A percentile compares a stretch with the other conserved stretches of the same genome.
Evolutionary conservation across 2,329 filamentous ascomycete species (phyloP).

Genomic region (Dichotomopilus funicola): DNA sequence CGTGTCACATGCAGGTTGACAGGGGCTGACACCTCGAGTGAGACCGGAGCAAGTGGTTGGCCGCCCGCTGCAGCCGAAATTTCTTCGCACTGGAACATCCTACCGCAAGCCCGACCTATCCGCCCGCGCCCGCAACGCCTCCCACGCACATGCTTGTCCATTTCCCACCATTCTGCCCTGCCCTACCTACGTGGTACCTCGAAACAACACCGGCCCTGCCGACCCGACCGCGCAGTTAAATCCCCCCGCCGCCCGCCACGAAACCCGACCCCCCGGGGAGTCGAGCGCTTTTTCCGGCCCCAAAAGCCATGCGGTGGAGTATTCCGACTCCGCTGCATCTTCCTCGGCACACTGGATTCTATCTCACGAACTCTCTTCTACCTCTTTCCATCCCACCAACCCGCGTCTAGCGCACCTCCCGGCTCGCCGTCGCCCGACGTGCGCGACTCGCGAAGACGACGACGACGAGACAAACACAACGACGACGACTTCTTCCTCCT

Average conservation of each 20-base stretch:
- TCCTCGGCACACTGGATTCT: constrained; percentile 49
- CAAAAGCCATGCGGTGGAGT: constrained; percentile 48
- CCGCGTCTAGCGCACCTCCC: constrained; percentile 19
- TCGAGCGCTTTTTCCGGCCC: neutral
- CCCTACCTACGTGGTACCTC: too few relatives aligned
- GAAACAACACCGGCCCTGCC: neutral
- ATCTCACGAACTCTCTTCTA: constrained; percentile 36
- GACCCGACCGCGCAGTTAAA: neutral
- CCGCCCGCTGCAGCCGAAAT: constrained; percentile 17
- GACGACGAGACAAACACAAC: constrained; percentile 45
- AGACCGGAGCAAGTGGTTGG: neutral
- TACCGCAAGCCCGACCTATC: constrained; percentile 4
- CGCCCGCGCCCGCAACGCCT: neutral
- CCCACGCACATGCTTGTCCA: too few relatives aligned
- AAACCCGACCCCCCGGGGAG: neutral
- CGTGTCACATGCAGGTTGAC: constrained; percentile 4
- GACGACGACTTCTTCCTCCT: constrained; percentile 37
- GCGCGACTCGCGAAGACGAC: constrained; percentile 31
- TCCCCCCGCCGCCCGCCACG: neutral
- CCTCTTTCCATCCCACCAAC: constrained; percentile 30
- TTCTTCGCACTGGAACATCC: constrained; percentile 12
- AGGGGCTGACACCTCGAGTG: neutral
- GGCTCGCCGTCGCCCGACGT: constrained; percentile 22
- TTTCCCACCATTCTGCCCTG: too few relatives aligned
- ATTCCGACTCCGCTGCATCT: constrained; percentile 47